A percentile compares a stretch with the other conserved stretches of the same genome.
phyloP scores from a whole-genome alignment of 2,329 filamentous ascomycete genomes.

The Diaporthe sp. region DNA sequence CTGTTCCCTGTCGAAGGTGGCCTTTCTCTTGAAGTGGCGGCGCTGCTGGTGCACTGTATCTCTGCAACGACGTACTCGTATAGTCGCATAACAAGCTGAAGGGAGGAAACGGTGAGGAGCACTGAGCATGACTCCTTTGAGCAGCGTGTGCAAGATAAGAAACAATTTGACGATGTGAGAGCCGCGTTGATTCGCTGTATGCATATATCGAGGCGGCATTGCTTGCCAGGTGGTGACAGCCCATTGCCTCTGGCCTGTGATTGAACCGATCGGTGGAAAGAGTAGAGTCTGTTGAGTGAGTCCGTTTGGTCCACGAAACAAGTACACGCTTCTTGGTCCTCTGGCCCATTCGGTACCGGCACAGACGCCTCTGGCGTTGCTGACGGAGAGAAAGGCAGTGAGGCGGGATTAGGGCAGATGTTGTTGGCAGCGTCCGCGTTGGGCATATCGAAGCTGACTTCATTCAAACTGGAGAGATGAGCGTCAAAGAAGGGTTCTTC shows the following conservation, averaged over 20 bases:
- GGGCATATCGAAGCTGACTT: not conserved
- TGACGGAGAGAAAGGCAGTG: not conserved
- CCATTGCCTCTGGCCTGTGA: not conserved
- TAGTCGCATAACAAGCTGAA: conserved; percentile 1
- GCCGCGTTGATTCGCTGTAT: not conserved
- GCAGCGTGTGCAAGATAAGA: not conserved
- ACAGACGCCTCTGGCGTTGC: not conserved
- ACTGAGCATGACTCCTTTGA: conserved; percentile 6
- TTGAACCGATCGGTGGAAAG: not conserved
- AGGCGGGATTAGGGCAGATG: not conserved
- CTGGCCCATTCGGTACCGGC: not conserved
- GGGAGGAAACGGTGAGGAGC: not conserved
- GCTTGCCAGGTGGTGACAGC: not conserved
- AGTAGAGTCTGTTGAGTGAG: not conserved
- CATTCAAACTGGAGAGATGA: not conserved
- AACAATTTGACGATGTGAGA: not conserved
- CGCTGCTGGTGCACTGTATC: not conserved
- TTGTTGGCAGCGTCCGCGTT: not conserved
- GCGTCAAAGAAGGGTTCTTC: not conserved
- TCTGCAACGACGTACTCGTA: conserved; percentile 4
- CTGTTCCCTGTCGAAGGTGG: not conserved
- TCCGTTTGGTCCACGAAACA: not conserved
- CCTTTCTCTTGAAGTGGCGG: not conserved
- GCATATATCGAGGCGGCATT: not conserved
- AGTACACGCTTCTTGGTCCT: not conserved